Base-by-base conservation (phyloP, 805 yeast species). In the Ogataea zsoltii region DNA sequence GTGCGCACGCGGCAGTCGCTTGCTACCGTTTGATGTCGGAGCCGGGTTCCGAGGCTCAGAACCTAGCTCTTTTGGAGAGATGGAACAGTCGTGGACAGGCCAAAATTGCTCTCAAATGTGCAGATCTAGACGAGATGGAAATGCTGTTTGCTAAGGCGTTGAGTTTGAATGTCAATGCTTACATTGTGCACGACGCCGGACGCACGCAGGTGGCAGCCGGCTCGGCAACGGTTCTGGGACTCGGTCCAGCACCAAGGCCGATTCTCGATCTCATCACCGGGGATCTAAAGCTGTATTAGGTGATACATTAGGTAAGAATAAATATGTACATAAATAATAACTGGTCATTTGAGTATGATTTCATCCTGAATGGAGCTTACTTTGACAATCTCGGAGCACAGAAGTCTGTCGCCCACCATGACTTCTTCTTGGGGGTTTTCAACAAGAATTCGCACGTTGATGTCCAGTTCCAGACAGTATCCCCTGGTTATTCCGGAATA, bases 171-270 rank as follows among this genome's bases (percentile, higher is more conserved):
- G 77, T 94, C 14, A 86, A 89, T 57, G 80, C 92, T 2, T 78
- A 82, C 52, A 77, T 88, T 5, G 89, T 94, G 31, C 95, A 86
- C 56, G 99, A 94, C 68, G 99, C 99, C 19, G 99, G 99, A 3
- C 77, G 97, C 57, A 92, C 99, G 1, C 97, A 94, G 64, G 81
- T 94, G 41, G 96, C 88, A n/a, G 86, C 96, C 5, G 98, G 98
- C 1, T 83, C 94, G 48, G 95, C 96, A 2, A 94, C 99, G 0
- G 98, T 94, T 1, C 68, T 94, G n/a, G 99, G 98, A 1, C 63
- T 94, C 21, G 99, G 99, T 0, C 99, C 99, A 1, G 98, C 97
- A 15, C 97, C 98, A 17, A 88, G 83, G 53, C 55, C 75, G 0
- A 81, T 84, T 0, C 65, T 92, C 49, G 97, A 94, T 63, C 80